Conservation (phyloP, 768 basidiomycete genomes). For the Suillus subaureus region DNA sequence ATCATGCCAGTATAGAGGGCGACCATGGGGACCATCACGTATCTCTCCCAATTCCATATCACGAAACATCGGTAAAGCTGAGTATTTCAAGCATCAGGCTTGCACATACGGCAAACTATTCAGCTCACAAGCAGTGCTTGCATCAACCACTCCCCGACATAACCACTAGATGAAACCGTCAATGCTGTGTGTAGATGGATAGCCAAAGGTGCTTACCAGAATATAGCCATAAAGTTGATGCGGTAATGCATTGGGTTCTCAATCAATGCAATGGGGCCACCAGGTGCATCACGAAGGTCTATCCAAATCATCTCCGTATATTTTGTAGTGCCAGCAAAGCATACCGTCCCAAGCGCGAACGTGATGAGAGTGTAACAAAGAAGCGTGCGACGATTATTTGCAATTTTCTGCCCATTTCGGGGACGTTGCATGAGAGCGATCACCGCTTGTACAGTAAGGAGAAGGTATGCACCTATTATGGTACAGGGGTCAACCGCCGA, state of each 20-base stretch:
- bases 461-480: not conserved
- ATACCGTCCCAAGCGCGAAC: not conserved
- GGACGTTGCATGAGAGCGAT: not conserved
- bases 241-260: not conserved
- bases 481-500: not conserved
- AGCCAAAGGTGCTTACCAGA: not conserved
- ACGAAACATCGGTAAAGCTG: constrained; percentile 2
- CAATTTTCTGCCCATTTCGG: not conserved
- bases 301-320: constrained; percentile 3
- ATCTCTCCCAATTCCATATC: not conserved
- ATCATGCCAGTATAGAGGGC: not conserved
- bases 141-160: not conserved
- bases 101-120: not conserved
- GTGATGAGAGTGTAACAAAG: not conserved
- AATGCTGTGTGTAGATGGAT: not conserved
- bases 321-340: not conserved
- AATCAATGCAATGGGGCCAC: not conserved
- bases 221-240: not conserved
- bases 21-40: not conserved
- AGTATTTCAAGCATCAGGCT: not conserved
- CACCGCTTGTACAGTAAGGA: not conserved
- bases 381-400: not conserved
- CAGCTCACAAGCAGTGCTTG: not conserved
- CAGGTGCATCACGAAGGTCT: not conserved
- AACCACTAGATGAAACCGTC: not conserved